Evolutionary conservation across 306 rosid species (phyloP).

Genomic region (Prunus kanzakura): DNA sequence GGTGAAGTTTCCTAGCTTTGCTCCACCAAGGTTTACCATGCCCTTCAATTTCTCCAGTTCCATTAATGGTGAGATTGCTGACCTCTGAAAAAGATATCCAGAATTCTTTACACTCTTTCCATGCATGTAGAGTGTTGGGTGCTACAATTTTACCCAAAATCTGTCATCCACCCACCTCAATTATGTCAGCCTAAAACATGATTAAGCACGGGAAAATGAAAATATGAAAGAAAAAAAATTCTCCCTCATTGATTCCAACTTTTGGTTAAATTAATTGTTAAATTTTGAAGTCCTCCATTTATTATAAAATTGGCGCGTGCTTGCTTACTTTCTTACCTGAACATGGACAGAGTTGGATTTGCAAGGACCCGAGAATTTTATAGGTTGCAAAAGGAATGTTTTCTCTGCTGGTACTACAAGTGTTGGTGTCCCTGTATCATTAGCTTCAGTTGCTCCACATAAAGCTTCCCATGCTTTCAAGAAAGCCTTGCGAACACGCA

Average conservation of each 20-base stretch:
- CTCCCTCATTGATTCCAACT: too few relatives aligned
- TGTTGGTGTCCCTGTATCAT: not conserved
- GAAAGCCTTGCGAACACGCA: slow-evolving; percentile 25
- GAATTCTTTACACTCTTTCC: not conserved
- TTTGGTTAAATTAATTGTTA: too few relatives aligned
- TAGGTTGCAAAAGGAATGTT: slow-evolving; percentile 15
- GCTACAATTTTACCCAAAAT: slow-evolving; percentile 11
- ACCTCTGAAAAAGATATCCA: slow-evolving; percentile 5
- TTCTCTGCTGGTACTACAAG: slow-evolving; percentile 25
- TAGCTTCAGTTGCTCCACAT: slow-evolving; percentile 14
- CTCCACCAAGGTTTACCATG: slow-evolving; percentile 11
- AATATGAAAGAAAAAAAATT: too few relatives aligned
- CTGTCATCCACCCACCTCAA: not conserved
- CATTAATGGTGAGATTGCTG: slow-evolving; percentile 2
- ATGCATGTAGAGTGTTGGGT: not conserved
- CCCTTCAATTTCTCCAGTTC: slow-evolving; percentile 15
- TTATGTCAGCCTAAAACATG: too few relatives aligned
- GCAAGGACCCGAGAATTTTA: slow-evolving; percentile 34
- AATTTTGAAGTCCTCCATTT: too few relatives aligned
- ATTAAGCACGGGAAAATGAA: too few relatives aligned
- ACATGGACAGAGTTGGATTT: slow-evolving; percentile 15
- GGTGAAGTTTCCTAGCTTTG: not conserved
- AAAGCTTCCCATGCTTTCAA: slow-evolving; percentile 29
- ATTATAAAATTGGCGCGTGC: too few relatives aligned
- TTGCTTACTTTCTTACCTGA: slow-evolving; percentile 4